Evolutionary conservation across 805 yeast genomes (phyloP).

Genomic region (Wickerhamiella australiensis): DNA sequence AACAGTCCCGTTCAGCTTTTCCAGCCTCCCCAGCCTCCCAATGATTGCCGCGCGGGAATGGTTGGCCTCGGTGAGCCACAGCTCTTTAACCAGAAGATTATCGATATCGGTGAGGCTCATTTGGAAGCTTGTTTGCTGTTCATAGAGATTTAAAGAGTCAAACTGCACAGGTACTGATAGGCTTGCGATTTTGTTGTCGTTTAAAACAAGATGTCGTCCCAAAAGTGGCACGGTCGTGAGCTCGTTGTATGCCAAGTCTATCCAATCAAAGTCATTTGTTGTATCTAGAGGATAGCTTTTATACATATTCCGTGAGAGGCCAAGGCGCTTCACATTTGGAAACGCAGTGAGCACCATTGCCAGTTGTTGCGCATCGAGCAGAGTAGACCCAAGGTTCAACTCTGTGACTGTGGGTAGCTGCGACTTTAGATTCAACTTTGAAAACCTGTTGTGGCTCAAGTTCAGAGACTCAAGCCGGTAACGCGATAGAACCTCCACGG

Average conservation of each 20-base stretch:
- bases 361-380: conserved; percentile 4
- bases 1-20: conserved; percentile 45
- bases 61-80: conserved; percentile 35
- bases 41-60: conserved; percentile 30
- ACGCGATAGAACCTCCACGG: conserved; percentile 31
- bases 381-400: conserved; percentile 32
- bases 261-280: not conserved
- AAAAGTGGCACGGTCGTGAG: conserved; percentile 18
- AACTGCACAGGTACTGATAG: not conserved
- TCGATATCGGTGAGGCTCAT: conserved; percentile 40
- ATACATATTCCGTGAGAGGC: conserved; percentile 31
- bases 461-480: conserved; percentile 27
- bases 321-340: conserved; percentile 14
- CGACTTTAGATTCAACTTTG: conserved; percentile 18
- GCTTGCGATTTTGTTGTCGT: not conserved
- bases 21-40: conserved; percentile 35
- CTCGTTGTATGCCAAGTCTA: conserved; percentile 33
- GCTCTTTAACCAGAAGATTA: conserved; percentile 26
- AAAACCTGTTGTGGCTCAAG: conserved; percentile 35
- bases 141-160: not conserved
- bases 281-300: conserved; percentile 23
- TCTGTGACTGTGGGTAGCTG: conserved; percentile 16
- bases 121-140: conserved; percentile 1
- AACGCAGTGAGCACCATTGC: conserved; percentile 6
- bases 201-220: not conserved